Evolutionary conservation across 176 grass and related monocot species (phyloP).

Genomic region (Alopecurus myosuroides): DNA sequence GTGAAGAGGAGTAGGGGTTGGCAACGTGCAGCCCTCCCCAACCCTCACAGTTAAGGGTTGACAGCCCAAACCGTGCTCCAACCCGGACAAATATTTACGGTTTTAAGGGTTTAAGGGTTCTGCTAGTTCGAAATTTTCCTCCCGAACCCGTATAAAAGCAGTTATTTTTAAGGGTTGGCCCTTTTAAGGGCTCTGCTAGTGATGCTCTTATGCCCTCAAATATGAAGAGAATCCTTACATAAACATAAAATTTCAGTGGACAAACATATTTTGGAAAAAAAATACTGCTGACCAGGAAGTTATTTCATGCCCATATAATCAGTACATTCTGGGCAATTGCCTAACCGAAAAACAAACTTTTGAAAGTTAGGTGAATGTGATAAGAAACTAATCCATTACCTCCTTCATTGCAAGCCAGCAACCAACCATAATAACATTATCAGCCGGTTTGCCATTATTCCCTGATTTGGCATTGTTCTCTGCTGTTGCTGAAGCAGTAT

Average conservation of each 20-base stretch:
- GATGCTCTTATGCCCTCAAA: neutral
- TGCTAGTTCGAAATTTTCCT: too few species aligned
- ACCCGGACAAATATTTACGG: too few species aligned
- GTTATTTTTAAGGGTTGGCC: too few species aligned
- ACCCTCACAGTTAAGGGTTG: too few species aligned
- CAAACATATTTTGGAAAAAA: conserved; percentile 23
- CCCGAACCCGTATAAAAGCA: too few species aligned
- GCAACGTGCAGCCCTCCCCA: too few species aligned
- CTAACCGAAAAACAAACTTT: neutral
- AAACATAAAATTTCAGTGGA: conserved; percentile 4
- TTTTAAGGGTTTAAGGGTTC: too few species aligned
- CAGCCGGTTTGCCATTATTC: conserved; percentile 52
- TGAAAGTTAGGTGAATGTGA: conserved; percentile 1
- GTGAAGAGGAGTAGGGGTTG: too few species aligned
- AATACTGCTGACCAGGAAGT: neutral
- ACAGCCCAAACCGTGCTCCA: too few species aligned
- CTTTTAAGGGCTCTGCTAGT: too few species aligned
- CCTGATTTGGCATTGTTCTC: conserved; percentile 39
- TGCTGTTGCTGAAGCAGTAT: conserved; percentile 24
- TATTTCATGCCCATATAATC: neutral
- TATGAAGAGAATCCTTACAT: neutral
- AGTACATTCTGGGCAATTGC: neutral
- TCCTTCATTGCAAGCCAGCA: conserved; percentile 99
- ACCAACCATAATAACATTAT: conserved; percentile 96
- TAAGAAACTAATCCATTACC: conserved; percentile 39